Base-by-base conservation (phyloP, 768 basidiomycete genomes). In the Lactifluus subvellereus region DNA sequence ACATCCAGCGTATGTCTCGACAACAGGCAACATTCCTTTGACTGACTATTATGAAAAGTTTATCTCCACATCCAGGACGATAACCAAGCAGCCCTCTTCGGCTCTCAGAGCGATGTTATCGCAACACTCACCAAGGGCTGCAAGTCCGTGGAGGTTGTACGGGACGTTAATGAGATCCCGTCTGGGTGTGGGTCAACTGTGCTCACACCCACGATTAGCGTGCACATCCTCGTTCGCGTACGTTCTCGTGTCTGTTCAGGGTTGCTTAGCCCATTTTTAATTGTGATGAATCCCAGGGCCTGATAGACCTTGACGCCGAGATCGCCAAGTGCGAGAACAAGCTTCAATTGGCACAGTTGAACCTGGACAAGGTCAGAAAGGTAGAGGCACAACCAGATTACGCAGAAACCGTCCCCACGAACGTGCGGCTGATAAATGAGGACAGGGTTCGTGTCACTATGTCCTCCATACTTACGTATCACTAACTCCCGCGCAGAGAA, bases 271-370 rank as follows among this genome's bases (percentile, higher is more conserved):
- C 33, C 22, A 47, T 8, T 55, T 37, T 35, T 13, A 50, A 33
- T 52, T 20, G 30, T 33, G 11, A 35, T 14, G 49, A 20, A 50
- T 9, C 20, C 16, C 68, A 97, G 94, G 94, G 95, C 30, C 84
- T 95, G 47, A 87, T 99, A 18, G 89, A 98, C 74, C 76, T 96
- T 6, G 87, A 92, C 51, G 84, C 82, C 2, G 96, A 98, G 75
- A 89, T 97, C 50, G 78, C 82, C 45, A 98, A 95, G 74, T 86
- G 88, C 64, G 85, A 92, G 71, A 98, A 97, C 83, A 97, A 95
- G 75, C 80, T 91, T 2, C 83, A 87, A 43, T 76, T 94, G 10
- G 86, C 84, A 2, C 78, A 80, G 57, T 66, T 89, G 55, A 87
- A 84, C 67, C 76, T 89, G 48, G 84, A 87, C 58, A 98, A 97